Base-by-base conservation (phyloP, 352 stramenopile species). In the Phytophthora megakarya region DNA sequence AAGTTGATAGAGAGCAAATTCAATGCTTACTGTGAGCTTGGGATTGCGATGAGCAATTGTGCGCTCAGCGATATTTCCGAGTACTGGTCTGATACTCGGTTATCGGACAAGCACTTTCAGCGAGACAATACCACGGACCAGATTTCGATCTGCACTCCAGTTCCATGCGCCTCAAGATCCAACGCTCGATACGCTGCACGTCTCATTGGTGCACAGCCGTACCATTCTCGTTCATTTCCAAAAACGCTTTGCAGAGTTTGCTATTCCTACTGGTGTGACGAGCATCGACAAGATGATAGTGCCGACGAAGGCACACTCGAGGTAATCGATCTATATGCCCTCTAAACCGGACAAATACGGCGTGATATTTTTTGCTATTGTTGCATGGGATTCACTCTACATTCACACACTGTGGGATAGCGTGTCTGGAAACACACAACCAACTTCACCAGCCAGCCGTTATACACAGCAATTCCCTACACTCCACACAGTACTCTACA, bases 261-360 rank as follows among this genome's bases (percentile, higher is more conserved):
- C 30, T 18, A 28, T 45, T 30, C 51, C 51, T 21, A 49, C 18
- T n/a, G 38, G 51, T 19, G 39, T 39, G 10, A 60, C 39, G 18
- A 61, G 18, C 22, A 38, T 61, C 18, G 40, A 61, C 9, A 40
- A 61, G 23, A 61, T 43, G 23, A 61, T 23, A 19, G 16, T 53
- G 0, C 21, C 19, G 3, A 61, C 40, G 0, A 61, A 61, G 21
- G 53, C 42, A n/a, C 12, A 32, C 2, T 38, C 40, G 9, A 19
- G n/a, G 15, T 40, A 40, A 0, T n/a, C 30, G 18, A 25, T 32
- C 13, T 53, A 47, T 15, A 38, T 61, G 11, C 53, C 53, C n/a
- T 51, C 44, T 7, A 61, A 61, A 35, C 42, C 53, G 4, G 54
- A 63, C 23, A 63, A 55, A 18, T 63, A 54, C 12, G 54, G 8